phyloP scores from a whole-genome alignment of 2,329 filamentous ascomycete genomes.

The Colletotrichum liaoningense region DNA sequence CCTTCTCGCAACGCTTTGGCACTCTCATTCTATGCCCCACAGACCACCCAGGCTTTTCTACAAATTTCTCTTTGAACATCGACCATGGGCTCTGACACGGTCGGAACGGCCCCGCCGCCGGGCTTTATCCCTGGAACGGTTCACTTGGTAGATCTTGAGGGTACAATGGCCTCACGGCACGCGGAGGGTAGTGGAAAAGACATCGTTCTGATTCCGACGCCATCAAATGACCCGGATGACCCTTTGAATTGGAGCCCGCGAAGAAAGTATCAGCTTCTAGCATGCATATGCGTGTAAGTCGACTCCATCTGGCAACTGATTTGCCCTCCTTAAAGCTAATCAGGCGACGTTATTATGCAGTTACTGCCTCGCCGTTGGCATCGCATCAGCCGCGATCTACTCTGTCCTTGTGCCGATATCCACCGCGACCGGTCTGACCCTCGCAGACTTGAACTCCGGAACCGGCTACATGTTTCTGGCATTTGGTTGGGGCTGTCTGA shows the following conservation, averaged over 20 bases:
- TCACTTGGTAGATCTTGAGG: background rate
- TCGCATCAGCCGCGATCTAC: constrained; percentile 52
- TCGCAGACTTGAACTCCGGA: constrained; percentile 51
- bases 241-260: constrained; percentile 41
- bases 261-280: constrained; percentile 37
- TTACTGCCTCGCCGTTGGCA: constrained; percentile 44
- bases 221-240: constrained; percentile 41
- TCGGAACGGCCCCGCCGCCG: background rate
- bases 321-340: background rate
- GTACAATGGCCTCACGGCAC: background rate
- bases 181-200: constrained; percentile 23
- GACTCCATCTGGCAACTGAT: background rate
- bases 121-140: background rate
- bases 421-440: constrained; percentile 44
- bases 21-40: background rate
- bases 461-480: constrained; percentile 56
- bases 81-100: background rate
- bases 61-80: background rate
- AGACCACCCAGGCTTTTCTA: background rate
- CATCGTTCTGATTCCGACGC: constrained; percentile 40
- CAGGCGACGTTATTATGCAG: background rate
- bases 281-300: constrained; percentile 37
- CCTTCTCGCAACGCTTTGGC: background rate
- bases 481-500: constrained; percentile 55
- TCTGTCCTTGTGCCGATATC: constrained; percentile 51